phyloP scores from a whole-genome alignment of 768 basidiomycete species.

The Tulasnella calospora region DNA sequence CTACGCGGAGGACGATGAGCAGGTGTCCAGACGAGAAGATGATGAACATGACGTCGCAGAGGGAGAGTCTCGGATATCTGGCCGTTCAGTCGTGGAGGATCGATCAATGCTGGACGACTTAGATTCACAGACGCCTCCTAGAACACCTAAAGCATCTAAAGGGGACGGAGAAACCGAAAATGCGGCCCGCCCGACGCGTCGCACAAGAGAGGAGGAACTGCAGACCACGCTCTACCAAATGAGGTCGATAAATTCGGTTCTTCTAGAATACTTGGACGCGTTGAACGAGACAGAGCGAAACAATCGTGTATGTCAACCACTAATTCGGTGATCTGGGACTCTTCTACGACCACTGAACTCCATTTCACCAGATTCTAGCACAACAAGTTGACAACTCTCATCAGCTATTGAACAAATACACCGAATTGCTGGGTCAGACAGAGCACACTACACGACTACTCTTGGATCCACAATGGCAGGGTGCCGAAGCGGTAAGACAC shows the following conservation, averaged over 20 bases:
- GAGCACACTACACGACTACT: conserved; percentile 29
- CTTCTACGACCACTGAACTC: neutral
- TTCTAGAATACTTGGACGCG: conserved; percentile 26
- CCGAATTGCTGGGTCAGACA: conserved; percentile 28
- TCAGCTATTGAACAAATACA: conserved; percentile 29
- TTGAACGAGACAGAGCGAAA: conserved; percentile 26
- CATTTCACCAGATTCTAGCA: conserved; percentile 16
- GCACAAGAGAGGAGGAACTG: conserved; percentile 26
- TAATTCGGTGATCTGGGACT: neutral
- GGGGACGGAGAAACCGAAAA: neutral
- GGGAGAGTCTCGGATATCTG: neutral
- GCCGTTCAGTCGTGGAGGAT: neutral
- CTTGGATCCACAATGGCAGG: conserved; percentile 29
- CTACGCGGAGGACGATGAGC: neutral
- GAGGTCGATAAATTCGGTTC: conserved; percentile 24
- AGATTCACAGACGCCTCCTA: neutral
- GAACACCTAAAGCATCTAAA: neutral
- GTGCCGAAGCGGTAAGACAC: conserved; percentile 28
- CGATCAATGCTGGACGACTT: neutral
- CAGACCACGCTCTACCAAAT: conserved; percentile 26
- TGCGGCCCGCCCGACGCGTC: neutral
- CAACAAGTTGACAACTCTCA: conserved; percentile 29
- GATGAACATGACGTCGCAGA: neutral
- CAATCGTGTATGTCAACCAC: conserved; percentile 17
- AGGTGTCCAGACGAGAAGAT: neutral